These are phyloP conservation scores for Bonia amplexicaulis DNA, from an alignment of 176 grass and related monocot species.

Conservation along the genomic window DNA sequence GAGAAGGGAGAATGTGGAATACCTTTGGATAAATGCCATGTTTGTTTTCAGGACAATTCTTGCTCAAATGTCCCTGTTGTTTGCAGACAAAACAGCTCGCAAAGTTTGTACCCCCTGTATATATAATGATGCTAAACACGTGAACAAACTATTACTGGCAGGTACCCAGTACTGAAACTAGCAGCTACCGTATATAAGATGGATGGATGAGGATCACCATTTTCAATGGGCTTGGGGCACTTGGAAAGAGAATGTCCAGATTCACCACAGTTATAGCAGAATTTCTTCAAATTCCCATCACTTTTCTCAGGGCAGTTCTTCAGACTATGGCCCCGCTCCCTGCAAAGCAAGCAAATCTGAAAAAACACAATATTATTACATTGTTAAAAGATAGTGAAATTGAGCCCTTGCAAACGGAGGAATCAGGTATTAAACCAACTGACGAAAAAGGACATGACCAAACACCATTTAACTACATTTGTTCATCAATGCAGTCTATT, in stretches of 20 bases:
- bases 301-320: conserved; percentile 87
- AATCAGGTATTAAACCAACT: neutral
- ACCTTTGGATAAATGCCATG: conserved; percentile 98
- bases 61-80: conserved; percentile 80
- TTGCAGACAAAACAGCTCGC: conserved; percentile 89
- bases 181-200: neutral
- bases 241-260: conserved; percentile 75
- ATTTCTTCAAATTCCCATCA: conserved; percentile 54
- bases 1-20: neutral
- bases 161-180: neutral
- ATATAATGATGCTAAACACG: conserved; percentile 8
- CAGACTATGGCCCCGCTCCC: conserved; percentile 74
- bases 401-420: neutral
- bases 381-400: neutral
- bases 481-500: neutral
- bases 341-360: conserved; percentile 89
- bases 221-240: conserved; percentile 65
- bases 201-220: conserved; percentile 46
- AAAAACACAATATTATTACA: neutral
- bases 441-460: neutral
- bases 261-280: conserved; percentile 93
- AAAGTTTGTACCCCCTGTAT: conserved; percentile 77
- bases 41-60: conserved; percentile 76
- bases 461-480: neutral
- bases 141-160: conserved; percentile 3